These are phyloP conservation scores for Erigeron philadelphicus DNA, from an alignment of 140 eudicot species.

Conservation along the genomic window DNA sequence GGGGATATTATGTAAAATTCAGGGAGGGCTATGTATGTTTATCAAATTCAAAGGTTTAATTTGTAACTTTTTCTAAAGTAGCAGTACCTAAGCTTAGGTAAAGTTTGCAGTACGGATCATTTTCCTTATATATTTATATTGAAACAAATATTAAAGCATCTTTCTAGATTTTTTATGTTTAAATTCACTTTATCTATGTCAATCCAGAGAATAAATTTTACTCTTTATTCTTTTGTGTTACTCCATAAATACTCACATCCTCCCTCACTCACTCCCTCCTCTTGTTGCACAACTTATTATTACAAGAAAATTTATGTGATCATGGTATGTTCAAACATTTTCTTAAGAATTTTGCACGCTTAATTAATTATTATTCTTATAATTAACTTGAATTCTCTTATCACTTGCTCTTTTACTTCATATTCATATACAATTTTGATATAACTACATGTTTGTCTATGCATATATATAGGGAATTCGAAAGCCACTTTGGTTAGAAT, in stretches of 20 bases:
- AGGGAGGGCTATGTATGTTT: too few species aligned
- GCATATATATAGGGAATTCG: constrained; percentile 45
- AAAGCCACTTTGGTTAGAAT: constrained; percentile 91
- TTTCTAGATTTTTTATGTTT: background rate
- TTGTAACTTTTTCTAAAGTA: too few species aligned
- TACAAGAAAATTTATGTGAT: constrained; percentile 27
- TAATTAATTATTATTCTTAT: background rate
- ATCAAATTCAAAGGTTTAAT: too few species aligned
- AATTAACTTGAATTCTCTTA: background rate
- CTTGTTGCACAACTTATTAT: constrained; percentile 23
- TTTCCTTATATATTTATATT: too few species aligned
- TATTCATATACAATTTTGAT: background rate
- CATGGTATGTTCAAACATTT: constrained; percentile 38
- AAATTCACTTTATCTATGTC: background rate
- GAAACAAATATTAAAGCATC: too few species aligned
- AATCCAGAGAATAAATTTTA: constrained; percentile 27
- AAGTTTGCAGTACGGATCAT: too few species aligned
- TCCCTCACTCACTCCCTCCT: constrained; percentile 32
- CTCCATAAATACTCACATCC: constrained; percentile 63
- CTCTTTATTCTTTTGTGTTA: constrained; percentile 44
- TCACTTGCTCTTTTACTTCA: background rate
- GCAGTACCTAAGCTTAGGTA: too few species aligned
- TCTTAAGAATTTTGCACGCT: constrained; percentile 1
- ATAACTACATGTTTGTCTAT: constrained; percentile 15
- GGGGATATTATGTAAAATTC: too few species aligned